Base-by-base conservation (phyloP, 495 filamentous ascomycete genomes). In the Penicillium ucsense region DNA sequence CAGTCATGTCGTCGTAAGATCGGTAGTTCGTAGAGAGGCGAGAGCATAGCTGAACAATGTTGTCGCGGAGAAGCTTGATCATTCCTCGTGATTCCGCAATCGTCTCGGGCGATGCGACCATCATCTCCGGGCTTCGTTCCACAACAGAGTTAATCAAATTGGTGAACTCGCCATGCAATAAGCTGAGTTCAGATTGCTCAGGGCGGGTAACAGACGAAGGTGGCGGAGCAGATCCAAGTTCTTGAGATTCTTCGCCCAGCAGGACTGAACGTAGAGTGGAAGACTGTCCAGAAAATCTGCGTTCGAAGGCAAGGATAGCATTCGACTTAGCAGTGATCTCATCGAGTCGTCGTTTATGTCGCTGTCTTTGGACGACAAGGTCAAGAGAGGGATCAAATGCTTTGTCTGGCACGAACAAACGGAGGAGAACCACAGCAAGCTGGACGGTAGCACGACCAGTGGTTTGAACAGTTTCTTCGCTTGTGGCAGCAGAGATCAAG, bases 321-420 rank as follows among this genome's bases (percentile, higher is more conserved):
- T 75, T 50, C 5, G 86, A 72, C 52, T 83, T 82, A 0, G 62
- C 52, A 20, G 71, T 59, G 9, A 95, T 56, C 31, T 74, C 71
- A 6, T 55, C 48, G 31, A 73, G 74, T 3, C 82, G 65, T 44
- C 80, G 71, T 3, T 72, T 52, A 49, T 92, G 79, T 11, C 83
- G 75, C 48, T 81, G 73, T 31, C 80, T 75, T 53, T 89, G 80
- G 4, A 97, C 69, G 35, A 83, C 76, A n/a, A 84, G 74, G 46
- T 79, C 77, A 46, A 90, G 70, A 28, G 90, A 87, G 8, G 92
- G 92, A 61, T 99, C 92, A 49, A 86, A 91, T 3, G 84, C 75
- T 57, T 81, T 80, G 60, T 94, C 83, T 0, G 94, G 89, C 3
- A 96, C 82, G 55, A 89, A 97, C 6, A 96, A 75, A 38, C 78